Base-by-base conservation (phyloP, 2,329 filamentous ascomycete species). In the Hypocrella siamensis region DNA sequence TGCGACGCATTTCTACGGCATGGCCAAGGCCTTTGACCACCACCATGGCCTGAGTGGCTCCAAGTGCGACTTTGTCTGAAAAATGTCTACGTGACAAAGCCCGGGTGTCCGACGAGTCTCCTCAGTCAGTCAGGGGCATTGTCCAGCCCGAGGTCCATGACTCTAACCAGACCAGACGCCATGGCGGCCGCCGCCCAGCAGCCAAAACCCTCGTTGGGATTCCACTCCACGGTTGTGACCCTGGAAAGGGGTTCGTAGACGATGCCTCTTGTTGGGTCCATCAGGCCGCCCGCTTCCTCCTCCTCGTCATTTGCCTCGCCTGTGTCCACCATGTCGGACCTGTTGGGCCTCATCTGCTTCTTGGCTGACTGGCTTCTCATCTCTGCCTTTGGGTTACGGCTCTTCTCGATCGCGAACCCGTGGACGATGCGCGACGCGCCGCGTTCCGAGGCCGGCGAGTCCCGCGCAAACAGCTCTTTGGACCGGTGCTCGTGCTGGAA, bases 1-100 rank as follows among this genome's bases (percentile, higher is more conserved):
- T 0, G 67, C 70, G 2, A 70, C 79, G 17, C 90, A 98, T 60
- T 61, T 96, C 37, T 75, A 75, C 32, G 86, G 82, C 30, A 67
- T 96, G 57, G 51, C 81, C 19, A 79, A 74, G 53, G 86, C 86
- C 4, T 93, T 94, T 56, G 82, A 93, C 54, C 78, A 81, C 49
- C 75, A 83, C 46, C 85, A 93, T 53, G 69, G 64, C 34, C 54
- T 64, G 24, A 56, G 65, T 50, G 68, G 65, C 11, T 63, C 61
- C 15, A 53, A 57, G 35, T 78, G 74, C 47, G 48, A 44, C 21
- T 35, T 26, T 40, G 32, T 14, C 10, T 7, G n/a, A 14, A 26
- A 14, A 14, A 24, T 12, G 3, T 24, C 9, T 12, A 24, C 12
- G 8, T n/a, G 8, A 22, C 21, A 12, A 8, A 22, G 8, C 8